Conservation (phyloP, 176 grass and related monocot species). For the Oryza brachyantha region DNA sequence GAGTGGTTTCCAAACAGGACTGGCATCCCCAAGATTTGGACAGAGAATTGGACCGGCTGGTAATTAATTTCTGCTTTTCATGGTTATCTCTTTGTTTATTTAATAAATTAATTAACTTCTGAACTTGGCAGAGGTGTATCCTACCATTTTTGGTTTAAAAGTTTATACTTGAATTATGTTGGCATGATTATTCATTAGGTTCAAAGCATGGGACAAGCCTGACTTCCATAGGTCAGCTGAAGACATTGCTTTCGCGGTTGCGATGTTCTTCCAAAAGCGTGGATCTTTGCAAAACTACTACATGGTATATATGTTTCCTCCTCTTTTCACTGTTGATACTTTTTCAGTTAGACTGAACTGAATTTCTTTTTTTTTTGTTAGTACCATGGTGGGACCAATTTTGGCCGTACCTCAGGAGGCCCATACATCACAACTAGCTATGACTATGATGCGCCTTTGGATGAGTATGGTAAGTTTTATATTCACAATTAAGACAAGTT, state of each 20-base stretch:
- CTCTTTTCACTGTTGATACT: too few species aligned
- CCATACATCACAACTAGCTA: constrained; percentile 61
- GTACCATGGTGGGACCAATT: constrained; percentile 77
- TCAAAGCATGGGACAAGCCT: constrained; percentile 56
- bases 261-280: constrained; percentile 56
- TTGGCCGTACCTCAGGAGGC: constrained; percentile 48
- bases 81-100: too few species aligned
- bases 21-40: constrained; percentile 62
- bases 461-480: constrained; percentile 67
- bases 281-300: constrained; percentile 59
- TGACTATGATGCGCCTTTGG: constrained; percentile 72
- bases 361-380: not conserved
- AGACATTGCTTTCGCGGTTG: constrained; percentile 51
- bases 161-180: too few species aligned
- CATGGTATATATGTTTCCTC: too few species aligned
- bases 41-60: constrained; percentile 71
- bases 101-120: too few species aligned
- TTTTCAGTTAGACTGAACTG: not conserved
- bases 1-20: constrained; percentile 37
- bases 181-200: constrained; percentile 47
- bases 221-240: constrained; percentile 51
- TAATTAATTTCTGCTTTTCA: too few species aligned
- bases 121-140: too few species aligned
- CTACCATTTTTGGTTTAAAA: too few species aligned
- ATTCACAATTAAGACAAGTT: too few species aligned